A percentile compares a stretch with the other conserved stretches of the same genome.
Conservation (phyloP, 257 asterid genomes). For the Solanum arcanum region DNA sequence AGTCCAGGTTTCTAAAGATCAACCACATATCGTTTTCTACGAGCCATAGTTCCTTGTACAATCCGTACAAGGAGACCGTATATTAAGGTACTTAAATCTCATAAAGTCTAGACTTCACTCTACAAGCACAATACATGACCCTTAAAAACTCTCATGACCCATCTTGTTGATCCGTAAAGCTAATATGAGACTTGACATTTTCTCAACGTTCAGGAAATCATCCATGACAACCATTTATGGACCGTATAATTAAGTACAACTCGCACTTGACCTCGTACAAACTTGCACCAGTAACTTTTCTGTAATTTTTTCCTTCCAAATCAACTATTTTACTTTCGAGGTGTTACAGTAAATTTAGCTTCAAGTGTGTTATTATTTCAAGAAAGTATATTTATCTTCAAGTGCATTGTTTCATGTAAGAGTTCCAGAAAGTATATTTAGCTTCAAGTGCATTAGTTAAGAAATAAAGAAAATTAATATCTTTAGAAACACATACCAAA, state of each 20-base stretch:
- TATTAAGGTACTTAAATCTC: neutral
- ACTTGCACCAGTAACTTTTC: neutral
- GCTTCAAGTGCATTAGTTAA: neutral
- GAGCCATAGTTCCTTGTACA: neutral
- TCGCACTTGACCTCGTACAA: neutral
- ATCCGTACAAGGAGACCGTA: neutral
- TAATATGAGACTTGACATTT: neutral
- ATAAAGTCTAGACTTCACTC: neutral
- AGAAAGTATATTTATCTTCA: neutral
- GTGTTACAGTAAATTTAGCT: neutral
- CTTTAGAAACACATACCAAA: neutral
- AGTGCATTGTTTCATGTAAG: neutral
- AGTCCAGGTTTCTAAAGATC: neutral
- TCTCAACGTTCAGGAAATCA: neutral
- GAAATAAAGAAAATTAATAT: neutral
- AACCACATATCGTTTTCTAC: neutral
- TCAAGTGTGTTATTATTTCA: neutral
- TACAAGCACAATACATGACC: neutral
- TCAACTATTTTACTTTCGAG: neutral
- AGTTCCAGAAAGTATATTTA: neutral
- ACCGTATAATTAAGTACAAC: neutral
- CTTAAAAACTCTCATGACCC: neutral
- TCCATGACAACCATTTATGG: neutral
- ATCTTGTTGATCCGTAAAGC: too few species aligned
- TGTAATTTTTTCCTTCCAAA: neutral